Percentiles rank a stretch among this genome's conserved stretches.
Conservation (phyloP, 2,329 filamentous ascomycete genomes). For the Fusarium piperis region DNA sequence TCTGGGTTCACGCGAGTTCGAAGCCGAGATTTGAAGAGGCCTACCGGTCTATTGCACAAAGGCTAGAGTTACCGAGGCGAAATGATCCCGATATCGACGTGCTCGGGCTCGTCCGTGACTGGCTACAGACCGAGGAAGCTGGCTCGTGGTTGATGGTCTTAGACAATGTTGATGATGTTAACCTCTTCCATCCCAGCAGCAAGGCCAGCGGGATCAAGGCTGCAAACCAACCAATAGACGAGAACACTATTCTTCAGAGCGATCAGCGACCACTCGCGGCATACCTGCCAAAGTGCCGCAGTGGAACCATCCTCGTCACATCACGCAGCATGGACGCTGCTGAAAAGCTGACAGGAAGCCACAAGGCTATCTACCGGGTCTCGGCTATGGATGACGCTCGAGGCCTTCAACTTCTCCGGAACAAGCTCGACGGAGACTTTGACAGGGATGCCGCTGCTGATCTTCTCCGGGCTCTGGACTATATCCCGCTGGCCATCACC, state of each 20-base stretch:
- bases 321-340: conserved; percentile 22
- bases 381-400: conserved; percentile 18
- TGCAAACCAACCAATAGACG: background rate
- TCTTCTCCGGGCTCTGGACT: conserved; percentile 37
- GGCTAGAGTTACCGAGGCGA: conserved; percentile 43
- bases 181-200: conserved; percentile 4
- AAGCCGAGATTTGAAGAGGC: conserved; percentile 47
- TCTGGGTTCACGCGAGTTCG: conserved; percentile 51
- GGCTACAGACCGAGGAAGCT: conserved; percentile 37
- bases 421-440: conserved; percentile 11
- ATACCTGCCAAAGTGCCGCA: conserved; percentile 22
- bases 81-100: conserved; percentile 45
- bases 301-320: conserved; percentile 31
- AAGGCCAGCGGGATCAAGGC: background rate
- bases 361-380: conserved; percentile 11
- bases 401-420: conserved; percentile 22
- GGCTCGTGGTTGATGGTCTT: conserved; percentile 36
- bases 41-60: conserved; percentile 48
- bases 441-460: background rate
- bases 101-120: conserved; percentile 44
- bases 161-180: conserved; percentile 32
- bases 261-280: background rate
- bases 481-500: conserved; percentile 45
- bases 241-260: background rate
- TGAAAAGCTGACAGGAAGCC: conserved; percentile 16